Conservation (phyloP, 164 flowering plant genomes). For the Magnolia sinica region DNA sequence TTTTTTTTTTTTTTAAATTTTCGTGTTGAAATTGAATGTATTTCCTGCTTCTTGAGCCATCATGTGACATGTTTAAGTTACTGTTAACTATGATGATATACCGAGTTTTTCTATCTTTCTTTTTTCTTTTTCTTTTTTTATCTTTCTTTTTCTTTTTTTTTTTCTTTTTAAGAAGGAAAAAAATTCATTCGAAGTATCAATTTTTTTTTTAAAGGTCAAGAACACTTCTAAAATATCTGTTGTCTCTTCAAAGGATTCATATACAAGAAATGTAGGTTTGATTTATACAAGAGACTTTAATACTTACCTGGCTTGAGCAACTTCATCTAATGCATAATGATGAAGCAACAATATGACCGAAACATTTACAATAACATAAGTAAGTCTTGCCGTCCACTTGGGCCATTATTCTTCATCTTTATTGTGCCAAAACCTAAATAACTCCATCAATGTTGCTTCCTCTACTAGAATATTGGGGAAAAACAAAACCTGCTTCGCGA, state of each 20-base stretch:
- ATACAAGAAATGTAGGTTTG: not conserved
- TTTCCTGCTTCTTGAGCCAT: no score
- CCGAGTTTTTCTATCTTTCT: no score
- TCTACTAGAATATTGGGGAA: conserved; percentile 98
- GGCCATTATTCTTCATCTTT: conserved; percentile 94
- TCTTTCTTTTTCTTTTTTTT: no score
- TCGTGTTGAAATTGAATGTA: no score
- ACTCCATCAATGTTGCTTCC: conserved; percentile 86
- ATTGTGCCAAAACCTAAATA: conserved; percentile 92
- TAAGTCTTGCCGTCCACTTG: conserved; percentile 89
- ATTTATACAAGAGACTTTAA: not conserved
- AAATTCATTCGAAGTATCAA: no score
- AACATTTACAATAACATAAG: conserved; percentile 60
- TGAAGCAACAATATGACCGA: conserved; percentile 62
- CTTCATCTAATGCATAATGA: conserved; percentile 98
- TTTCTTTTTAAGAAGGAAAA: no score
- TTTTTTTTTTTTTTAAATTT: no score
- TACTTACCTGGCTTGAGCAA: conserved; percentile 93
- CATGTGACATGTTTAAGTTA: no score
- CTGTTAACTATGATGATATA: not conserved
- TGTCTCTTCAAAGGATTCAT: no score
- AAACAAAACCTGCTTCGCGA: conserved; percentile 90
- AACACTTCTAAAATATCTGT: not conserved
- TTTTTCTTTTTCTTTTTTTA: no score
- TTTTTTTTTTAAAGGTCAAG: not conserved